A percentile compares a stretch with the other conserved stretches of the same genome.
Conservation (phyloP, 192 early-diverging fungal genomes). For the Pecoramyces ruminantium region DNA sequence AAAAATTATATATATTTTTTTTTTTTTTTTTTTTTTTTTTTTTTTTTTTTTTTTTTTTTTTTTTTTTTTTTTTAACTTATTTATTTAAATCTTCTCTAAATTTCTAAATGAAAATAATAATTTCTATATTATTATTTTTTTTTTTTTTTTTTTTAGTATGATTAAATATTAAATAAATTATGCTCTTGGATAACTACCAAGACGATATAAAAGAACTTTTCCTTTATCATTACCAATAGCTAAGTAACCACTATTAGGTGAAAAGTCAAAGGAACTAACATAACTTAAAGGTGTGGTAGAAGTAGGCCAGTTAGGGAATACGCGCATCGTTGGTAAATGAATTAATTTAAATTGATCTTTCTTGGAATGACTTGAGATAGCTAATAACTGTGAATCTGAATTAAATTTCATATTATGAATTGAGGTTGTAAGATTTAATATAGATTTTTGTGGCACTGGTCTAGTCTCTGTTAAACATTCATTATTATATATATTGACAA, state of each 20-base stretch:
- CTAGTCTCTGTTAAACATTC: conserved; percentile 20
- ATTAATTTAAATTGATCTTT: conserved; percentile 66
- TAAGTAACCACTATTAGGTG: conserved; percentile 79
- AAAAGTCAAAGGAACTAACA: conserved; percentile 64
- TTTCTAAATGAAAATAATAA: too few species aligned
- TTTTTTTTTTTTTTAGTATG: not conserved
- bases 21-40: too few species aligned
- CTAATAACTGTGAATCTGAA: conserved; percentile 69
- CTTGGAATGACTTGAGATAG: conserved; percentile 50
- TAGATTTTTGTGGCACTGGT: conserved; percentile 55
- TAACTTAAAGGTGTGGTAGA: conserved; percentile 58
- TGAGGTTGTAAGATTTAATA: conserved; percentile 73
- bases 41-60: too few species aligned
- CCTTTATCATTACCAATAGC: conserved; percentile 84
- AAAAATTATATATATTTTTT: too few species aligned
- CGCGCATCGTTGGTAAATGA: conserved; percentile 60
- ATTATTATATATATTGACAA: conserved; percentile 78
- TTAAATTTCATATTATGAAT: conserved; percentile 63
- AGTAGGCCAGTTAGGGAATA: conserved; percentile 94
- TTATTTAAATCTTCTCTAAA: too few species aligned
- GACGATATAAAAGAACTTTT: conserved; percentile 66
- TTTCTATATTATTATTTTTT: too few species aligned
- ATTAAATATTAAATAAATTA: too few species aligned
- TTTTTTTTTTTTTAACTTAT: too few species aligned
- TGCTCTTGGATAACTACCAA: conserved; percentile 20